phyloP scores from a whole-genome alignment of 1,284 basidiomycete genomes.

The Fomitopsis betulina region DNA sequence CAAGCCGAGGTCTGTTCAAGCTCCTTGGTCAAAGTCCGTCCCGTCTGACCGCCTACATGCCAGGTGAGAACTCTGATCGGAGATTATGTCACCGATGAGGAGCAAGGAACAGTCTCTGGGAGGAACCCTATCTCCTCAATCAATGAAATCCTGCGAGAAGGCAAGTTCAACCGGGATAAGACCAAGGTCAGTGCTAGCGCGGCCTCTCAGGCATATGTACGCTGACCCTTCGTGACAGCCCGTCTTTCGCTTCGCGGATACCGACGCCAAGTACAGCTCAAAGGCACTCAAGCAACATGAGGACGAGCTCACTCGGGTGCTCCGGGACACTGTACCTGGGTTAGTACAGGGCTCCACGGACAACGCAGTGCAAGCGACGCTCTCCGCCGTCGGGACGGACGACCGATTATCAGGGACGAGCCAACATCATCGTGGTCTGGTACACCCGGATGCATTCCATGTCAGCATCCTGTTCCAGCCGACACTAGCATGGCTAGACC shows the following conservation, averaged over 20 bases:
- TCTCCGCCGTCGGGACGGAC: constrained; percentile 59
- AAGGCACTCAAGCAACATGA: constrained; percentile 77
- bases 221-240: constrained; percentile 40
- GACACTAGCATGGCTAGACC: constrained; percentile 81
- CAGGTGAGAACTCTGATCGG: constrained; percentile 84
- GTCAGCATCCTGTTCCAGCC: constrained; percentile 93
- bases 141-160: constrained; percentile 90
- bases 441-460: constrained; percentile 93
- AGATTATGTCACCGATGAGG: constrained; percentile 91
- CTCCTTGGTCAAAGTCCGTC: constrained; percentile 1
- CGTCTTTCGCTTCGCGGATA: constrained; percentile 89
- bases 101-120: constrained; percentile 69
- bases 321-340: constrained; percentile 92
- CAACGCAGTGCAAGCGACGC: constrained; percentile 54
- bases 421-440: constrained; percentile 82
- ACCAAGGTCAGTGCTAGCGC: constrained; percentile 52
- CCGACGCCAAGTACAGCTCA: constrained; percentile 68
- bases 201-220: too few relatives aligned
- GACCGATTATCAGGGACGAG: constrained; percentile 67
- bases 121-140: constrained; percentile 90
- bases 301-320: constrained; percentile 78
- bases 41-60: not conserved
- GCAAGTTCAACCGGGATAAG: constrained; percentile 72
- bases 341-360: constrained; percentile 73
- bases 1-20: constrained; percentile 72